Base-by-base conservation (phyloP, 1,284 basidiomycete species). In the Tranzscheliella williamsii region DNA sequence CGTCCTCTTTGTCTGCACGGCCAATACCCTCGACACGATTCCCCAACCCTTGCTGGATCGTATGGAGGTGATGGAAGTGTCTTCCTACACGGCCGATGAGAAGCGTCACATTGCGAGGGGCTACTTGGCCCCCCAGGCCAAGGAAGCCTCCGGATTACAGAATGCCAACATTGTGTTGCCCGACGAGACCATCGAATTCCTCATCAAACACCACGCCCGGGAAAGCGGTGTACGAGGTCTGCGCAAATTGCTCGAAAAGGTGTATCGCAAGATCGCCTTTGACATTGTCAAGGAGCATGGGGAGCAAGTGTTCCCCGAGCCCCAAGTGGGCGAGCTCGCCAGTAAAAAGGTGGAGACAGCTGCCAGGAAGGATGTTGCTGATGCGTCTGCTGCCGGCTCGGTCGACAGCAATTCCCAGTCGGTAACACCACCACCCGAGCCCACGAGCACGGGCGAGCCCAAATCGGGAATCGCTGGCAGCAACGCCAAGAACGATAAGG, bases 131-230 rank as follows among this genome's bases (percentile, higher is more conserved):
- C 95, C 94, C 23, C 91, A 96, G 79, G 94, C 93, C 11, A 93
- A 89, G 82, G 91, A 93, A 70, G 85, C 89, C 3, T 87, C 87
- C 13, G 94, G 94, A 18, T 82, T 98, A 34, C 55, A 70, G 53
- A 55, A 73, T n/a, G 69, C 72, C 47, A 66, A 77, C 42, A 65
- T 77, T 24, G 38, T 38, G 36, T 44, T 77, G 27, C 70, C 75
- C 1, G 74, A 77, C 45, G 63, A 62, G 43, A 86, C 91, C 0
- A 87, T 98, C 42, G 91, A 95, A 70, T 82, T 86, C 24, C 82
- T 98, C 45, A 97, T 99, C 81, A 89, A 92, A 76, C 95, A 92
- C 78, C 96, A 98, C 79, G 94, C 91, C 73, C 85, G 94, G 31
- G 94, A 99, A 81, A 94, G 90, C 72, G 95, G 95, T 26, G 75